These are phyloP conservation scores for Hygrophoropsis aurantiaca DNA, from an alignment of 768 basidiomycete species.

Conservation along the genomic window DNA sequence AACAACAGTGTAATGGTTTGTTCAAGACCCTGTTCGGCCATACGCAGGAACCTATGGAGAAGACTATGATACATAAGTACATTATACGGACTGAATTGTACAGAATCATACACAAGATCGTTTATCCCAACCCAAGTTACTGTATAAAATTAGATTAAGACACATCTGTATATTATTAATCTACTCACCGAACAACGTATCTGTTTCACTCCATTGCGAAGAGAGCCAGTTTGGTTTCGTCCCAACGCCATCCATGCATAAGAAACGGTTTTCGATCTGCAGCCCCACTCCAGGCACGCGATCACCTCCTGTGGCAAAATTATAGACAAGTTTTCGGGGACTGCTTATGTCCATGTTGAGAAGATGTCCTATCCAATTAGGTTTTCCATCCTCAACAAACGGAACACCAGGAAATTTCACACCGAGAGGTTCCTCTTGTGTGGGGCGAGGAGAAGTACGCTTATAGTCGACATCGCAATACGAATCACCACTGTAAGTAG, in stretches of 20 bases:
- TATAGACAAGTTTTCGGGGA: constrained; percentile 48
- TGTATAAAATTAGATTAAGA: constrained; percentile 18
- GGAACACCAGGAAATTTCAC: constrained; percentile 44
- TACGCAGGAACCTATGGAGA: too few relatives aligned
- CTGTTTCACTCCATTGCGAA: constrained; percentile 42
- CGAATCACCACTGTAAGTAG: constrained; percentile 56
- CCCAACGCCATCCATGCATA: constrained; percentile 30
- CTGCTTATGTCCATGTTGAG: constrained; percentile 40
- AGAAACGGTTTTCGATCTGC: constrained; percentile 42
- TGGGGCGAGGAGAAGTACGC: constrained; percentile 27
- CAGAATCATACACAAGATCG: constrained; percentile 48
- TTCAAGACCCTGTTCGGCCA: constrained; percentile 13
- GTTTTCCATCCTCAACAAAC: constrained; percentile 36
- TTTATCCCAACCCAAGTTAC: constrained; percentile 72
- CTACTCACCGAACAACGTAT: constrained; percentile 48
- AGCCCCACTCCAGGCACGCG: constrained; percentile 39
- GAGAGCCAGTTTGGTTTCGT: constrained; percentile 35
- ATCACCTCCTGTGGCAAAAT: constrained; percentile 59
- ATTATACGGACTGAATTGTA: too few relatives aligned
- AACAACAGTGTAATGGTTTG: constrained; percentile 37
- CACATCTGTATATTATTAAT: background rate
- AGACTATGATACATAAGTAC: too few relatives aligned
- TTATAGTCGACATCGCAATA: constrained; percentile 46
- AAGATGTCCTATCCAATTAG: constrained; percentile 68
- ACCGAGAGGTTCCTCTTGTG: constrained; percentile 46